Base-by-base conservation (phyloP, 1,139 yeast species). In the Suhomyces yuchorum region DNA sequence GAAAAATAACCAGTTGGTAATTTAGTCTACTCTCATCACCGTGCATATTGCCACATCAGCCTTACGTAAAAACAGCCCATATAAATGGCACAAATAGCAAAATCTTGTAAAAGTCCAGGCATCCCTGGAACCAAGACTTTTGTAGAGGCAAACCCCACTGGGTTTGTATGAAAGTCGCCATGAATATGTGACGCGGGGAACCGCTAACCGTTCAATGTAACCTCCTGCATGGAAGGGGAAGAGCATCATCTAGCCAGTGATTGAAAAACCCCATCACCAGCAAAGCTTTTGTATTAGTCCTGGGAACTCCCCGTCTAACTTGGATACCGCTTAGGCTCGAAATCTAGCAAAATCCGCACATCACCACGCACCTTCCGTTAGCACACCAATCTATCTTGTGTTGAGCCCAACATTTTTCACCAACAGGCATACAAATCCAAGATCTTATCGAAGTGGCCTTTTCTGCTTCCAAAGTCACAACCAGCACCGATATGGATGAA, bases 141-240 rank as follows among this genome's bases (percentile, higher is more conserved):
- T 26, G n/a, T 26, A 12, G 11, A 26, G 4, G 14, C 30, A 26
- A 11, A 6, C 14, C n/a, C 14, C 6, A 26, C n/a, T n/a, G n/a
- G n/a, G n/a, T n/a, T 26, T 4, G 30, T 26, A 26, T 11, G 30
- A 12, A 9, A 15, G 23, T 20, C 18, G 34, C 34, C 34, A 30
- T 14, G 18, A 30, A 15, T 30, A 15, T 30, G 18, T 15, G 26
- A 37, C 30, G 39, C 39, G 39, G 39, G 39, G 39, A 6, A 37
- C 30, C 30, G 4, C 12, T 37, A 9, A 11, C 6, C 4, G 14
- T 11, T 12, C n/a, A 2, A 5, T 30, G 30, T 12, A 26, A 26
- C 30, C 30, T 37, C 39, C 39, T 37, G 39, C 39, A 37, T 37
- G 39, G 28, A 15, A 17, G 18, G 39, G n/a, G 39, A 37, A 37